These are phyloP conservation scores for Butyriboletus loyo DNA, from an alignment of 768 basidiomycete species.

Conservation along the genomic window DNA sequence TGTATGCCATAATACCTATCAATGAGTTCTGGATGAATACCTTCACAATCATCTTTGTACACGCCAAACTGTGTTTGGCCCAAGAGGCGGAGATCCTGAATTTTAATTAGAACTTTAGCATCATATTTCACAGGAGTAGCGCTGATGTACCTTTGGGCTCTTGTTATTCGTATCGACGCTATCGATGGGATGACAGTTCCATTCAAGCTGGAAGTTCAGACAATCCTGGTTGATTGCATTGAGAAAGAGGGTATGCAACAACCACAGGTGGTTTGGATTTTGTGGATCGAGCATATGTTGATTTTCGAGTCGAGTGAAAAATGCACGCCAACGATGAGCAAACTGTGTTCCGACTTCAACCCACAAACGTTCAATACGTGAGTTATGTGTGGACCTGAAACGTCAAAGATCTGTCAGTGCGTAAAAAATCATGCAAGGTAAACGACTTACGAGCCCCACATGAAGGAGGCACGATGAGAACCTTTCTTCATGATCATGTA, in stretches of 20 bases:
- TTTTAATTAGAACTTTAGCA: too few species aligned
- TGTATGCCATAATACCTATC: too few species aligned
- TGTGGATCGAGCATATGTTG: not conserved
- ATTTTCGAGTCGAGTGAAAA: conserved; percentile 14
- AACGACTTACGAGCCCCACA: not conserved
- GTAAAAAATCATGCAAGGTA: too few species aligned
- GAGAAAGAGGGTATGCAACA: too few species aligned
- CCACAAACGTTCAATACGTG: conserved; percentile 28
- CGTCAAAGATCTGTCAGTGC: too few species aligned
- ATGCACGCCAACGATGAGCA: conserved; percentile 24
- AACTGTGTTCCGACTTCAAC: conserved; percentile 29
- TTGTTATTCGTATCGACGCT: too few species aligned
- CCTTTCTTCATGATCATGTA: not conserved
- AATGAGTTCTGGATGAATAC: too few species aligned
- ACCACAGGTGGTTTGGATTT: not conserved
- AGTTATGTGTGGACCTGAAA: conserved; percentile 17
- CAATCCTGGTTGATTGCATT: too few species aligned
- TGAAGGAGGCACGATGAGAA: not conserved
- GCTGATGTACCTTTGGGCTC: too few species aligned
- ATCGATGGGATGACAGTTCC: too few species aligned
- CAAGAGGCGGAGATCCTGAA: not conserved
- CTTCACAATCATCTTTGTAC: not conserved
- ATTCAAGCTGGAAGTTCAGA: not conserved
- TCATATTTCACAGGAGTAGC: too few species aligned
- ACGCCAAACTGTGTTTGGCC: not conserved